A percentile compares a stretch with the other conserved stretches of the same genome.
Evolutionary conservation across 179 eudicot genomes (phyloP).

Genomic region (Nepenthes alata): DNA sequence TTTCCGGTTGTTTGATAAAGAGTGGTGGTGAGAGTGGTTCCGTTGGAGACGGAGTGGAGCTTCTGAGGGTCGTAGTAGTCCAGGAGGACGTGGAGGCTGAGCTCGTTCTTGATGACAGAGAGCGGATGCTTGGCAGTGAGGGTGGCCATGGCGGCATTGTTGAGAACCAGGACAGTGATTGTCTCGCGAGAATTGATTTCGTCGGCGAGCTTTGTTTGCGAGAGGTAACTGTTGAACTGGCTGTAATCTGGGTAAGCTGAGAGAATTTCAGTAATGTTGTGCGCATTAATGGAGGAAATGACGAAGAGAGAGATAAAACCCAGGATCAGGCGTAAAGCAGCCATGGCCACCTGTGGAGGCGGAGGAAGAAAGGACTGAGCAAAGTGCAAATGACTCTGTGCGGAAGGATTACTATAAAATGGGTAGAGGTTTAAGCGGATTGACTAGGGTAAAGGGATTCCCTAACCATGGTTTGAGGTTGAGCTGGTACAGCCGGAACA

Average conservation of each 20-base stretch:
- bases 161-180: conserved; percentile 56
- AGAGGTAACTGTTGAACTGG: conserved; percentile 38
- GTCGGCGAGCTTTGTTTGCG: conserved; percentile 62
- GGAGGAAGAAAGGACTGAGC: background rate
- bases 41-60: conserved; percentile 59
- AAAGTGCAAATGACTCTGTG: background rate
- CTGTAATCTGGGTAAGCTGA: conserved; percentile 33
- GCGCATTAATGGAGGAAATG: conserved; percentile 19
- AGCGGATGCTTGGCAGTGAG: conserved; percentile 39
- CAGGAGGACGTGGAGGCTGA: conserved; percentile 60
- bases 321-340: conserved; percentile 10
- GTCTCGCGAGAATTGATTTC: conserved; percentile 73
- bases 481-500: no score
- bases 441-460: no score
- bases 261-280: conserved; percentile 71
- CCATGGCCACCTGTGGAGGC: conserved; percentile 17
- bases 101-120: conserved; percentile 39
- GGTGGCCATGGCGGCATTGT: conserved; percentile 41
- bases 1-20: conserved; percentile 72
- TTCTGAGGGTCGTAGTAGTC: conserved; percentile 66
- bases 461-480: no score
- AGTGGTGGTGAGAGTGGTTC: conserved; percentile 47
- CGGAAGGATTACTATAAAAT: no score
- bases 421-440: no score
- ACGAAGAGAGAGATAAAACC: conserved; percentile 15